Evolutionary conservation across 2,329 filamentous ascomycete genomes (phyloP), one percentile per base, ranked within the genome.

Genomic region (Hypoxylon sp.): DNA sequence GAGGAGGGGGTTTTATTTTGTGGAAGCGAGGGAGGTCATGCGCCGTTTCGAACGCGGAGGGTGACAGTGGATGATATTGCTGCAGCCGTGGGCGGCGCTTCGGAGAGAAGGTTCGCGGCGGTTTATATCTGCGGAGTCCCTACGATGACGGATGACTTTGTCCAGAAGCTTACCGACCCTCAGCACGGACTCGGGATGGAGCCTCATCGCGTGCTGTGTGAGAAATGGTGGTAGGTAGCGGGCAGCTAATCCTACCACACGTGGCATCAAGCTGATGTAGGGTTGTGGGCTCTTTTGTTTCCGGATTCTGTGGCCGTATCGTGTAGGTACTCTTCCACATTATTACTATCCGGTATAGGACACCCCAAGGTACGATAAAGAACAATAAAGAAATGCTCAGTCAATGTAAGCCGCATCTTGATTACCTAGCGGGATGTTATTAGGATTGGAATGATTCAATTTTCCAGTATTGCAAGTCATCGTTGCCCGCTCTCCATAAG

Each of bases 51-150:
- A 4, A 67, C 73, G 5, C 78, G 84, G 17, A 81, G 87, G 28
- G 82, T 89, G 43, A 76, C 74, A 0, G 52, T 79, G 1, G 69
- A 74, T 0, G 85, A 88, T 69, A 68, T 88, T 3, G 72, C 75
- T 5, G 74, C 75, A 0, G 82, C 80, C 0, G 63, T 86, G 0
- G 78, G 79, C 1, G 73, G 76, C 6, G 75, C 78, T 1, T 71
- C 74, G 3, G 77, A 80, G 23, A 80, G 78, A 53, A 70, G 75
- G 0, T 77, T 79, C 1, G 83, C 84, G 0, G 81, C 90, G 2
- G 87, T 88, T 11, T 93, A 92, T 76, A 79, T 93, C 0, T 93
- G 91, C 73, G 91, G 91, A 0, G 85, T 90, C 13, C 89, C 89
- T 10, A 72, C 73, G 2, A 93, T 93, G 90, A 92, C 90, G 1